phyloP scores from a whole-genome alignment of 2,329 filamentous ascomycete species.

The Amauroascus verrucosus region DNA sequence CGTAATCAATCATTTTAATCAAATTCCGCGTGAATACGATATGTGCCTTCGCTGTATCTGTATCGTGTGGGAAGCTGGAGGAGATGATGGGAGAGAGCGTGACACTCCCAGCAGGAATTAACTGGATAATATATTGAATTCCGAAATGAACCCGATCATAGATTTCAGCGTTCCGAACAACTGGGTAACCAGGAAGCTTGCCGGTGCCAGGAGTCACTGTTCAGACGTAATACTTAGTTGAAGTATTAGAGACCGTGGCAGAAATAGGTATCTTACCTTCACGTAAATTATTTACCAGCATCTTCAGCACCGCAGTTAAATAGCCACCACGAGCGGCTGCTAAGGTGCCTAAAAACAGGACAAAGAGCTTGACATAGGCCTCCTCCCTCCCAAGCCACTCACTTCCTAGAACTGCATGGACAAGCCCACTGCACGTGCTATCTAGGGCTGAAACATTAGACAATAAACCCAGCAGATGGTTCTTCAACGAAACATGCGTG shows the following conservation, averaged over 20 bases:
- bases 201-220: constrained; percentile 45
- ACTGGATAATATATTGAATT: constrained; percentile 63
- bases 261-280: constrained; percentile 39
- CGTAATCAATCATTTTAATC: constrained; percentile 64
- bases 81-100: constrained; percentile 58
- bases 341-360: constrained; percentile 50
- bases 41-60: constrained; percentile 67
- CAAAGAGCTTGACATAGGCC: constrained; percentile 47
- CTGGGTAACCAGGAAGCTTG: constrained; percentile 44
- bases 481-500: constrained; percentile 43
- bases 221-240: neutral
- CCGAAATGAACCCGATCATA: constrained; percentile 65
- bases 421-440: constrained; percentile 47
- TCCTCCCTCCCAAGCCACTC: constrained; percentile 55
- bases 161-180: constrained; percentile 54
- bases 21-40: constrained; percentile 83
- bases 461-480: constrained; percentile 50
- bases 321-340: constrained; percentile 75
- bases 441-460: constrained; percentile 47
- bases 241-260: constrained; percentile 21
- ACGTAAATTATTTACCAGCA: constrained; percentile 70
- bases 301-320: constrained; percentile 61
- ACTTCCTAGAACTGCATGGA: constrained; percentile 48
- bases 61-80: constrained; percentile 62
- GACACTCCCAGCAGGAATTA: constrained; percentile 69